Conservation (phyloP, 2,329 filamentous ascomycete genomes). For the Colletotrichum phormii region DNA sequence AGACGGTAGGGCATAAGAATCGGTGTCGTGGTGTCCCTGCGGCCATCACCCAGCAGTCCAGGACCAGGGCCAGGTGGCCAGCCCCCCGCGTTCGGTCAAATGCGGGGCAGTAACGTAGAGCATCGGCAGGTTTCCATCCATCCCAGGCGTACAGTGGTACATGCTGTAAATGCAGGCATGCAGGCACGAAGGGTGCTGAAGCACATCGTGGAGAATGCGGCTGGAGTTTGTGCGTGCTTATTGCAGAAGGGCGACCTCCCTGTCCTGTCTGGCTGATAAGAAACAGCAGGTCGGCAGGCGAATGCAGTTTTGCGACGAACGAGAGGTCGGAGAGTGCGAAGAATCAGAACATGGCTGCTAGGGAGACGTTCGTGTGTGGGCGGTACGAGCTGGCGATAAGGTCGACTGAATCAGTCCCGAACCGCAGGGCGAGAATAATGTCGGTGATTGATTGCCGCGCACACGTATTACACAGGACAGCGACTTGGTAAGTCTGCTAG, state of each 20-base stretch:
- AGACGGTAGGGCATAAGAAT: not conserved
- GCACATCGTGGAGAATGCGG: not conserved
- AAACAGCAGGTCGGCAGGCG: not conserved
- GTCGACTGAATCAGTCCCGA: not conserved
- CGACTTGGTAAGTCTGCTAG: not conserved
- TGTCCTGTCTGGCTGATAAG: not conserved
- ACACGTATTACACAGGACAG: not conserved
- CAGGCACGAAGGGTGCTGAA: constrained; percentile 7
- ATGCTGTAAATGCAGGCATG: constrained; percentile 6
- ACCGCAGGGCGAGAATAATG: not conserved
- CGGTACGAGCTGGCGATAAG: not conserved
- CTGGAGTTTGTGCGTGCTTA: not conserved
- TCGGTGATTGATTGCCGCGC: not conserved
- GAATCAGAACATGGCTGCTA: not conserved
- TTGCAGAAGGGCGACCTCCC: not conserved
- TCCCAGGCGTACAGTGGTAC: not conserved
- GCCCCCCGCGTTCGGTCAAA: constrained; percentile 30
- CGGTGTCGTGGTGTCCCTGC: constrained; percentile 10
- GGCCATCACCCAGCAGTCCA: not conserved
- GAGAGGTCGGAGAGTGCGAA: constrained; percentile 1
- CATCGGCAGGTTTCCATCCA: constrained; percentile 5
- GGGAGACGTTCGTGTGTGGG: not conserved
- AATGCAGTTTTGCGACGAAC: constrained; percentile 12
- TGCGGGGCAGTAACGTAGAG: constrained; percentile 10
- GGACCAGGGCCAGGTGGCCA: constrained; percentile 3